Evolutionary conservation across 139 green algal species (phyloP).

Genomic region (Picochlorum sp.): DNA sequence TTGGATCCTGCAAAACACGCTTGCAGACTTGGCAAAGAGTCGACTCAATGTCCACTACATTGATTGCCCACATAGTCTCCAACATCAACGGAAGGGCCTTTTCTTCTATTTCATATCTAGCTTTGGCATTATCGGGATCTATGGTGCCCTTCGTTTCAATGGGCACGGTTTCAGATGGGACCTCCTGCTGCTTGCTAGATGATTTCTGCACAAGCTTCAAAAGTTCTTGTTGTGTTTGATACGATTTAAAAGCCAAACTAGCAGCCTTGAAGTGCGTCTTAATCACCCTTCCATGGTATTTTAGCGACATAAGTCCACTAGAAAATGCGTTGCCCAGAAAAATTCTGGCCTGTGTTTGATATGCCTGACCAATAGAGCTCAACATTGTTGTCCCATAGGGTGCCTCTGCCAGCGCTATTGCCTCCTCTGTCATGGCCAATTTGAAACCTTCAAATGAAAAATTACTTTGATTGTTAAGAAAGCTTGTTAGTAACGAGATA

Average conservation of each 20-base stretch:
- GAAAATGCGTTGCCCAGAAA: conserved; percentile 47
- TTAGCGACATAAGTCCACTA: conserved; percentile 32
- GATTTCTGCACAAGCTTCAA: conserved; percentile 2
- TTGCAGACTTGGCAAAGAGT: conserved; percentile 60
- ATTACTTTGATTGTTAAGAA: background rate
- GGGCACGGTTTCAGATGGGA: conserved; percentile 4
- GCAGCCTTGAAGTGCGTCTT: conserved; percentile 41
- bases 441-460: too few relatives aligned
- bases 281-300: conserved; percentile 39
- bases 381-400: conserved; percentile 80
- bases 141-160: background rate
- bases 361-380: conserved; percentile 66
- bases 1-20: conserved; percentile 20
- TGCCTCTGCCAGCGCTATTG: conserved; percentile 37
- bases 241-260: conserved; percentile 56
- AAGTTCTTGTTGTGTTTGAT: conserved; percentile 41
- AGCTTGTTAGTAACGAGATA: background rate
- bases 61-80: conserved; percentile 88
- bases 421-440: conserved; percentile 48
- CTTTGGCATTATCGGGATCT: background rate
- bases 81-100: conserved; percentile 69
- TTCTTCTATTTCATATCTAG: conserved; percentile 47
- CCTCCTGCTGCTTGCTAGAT: background rate
- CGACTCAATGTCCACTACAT: conserved; percentile 80
- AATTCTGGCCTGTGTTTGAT: conserved; percentile 66